Conservation (phyloP, 345 rosid genomes). For the Acer yangbiense region DNA sequence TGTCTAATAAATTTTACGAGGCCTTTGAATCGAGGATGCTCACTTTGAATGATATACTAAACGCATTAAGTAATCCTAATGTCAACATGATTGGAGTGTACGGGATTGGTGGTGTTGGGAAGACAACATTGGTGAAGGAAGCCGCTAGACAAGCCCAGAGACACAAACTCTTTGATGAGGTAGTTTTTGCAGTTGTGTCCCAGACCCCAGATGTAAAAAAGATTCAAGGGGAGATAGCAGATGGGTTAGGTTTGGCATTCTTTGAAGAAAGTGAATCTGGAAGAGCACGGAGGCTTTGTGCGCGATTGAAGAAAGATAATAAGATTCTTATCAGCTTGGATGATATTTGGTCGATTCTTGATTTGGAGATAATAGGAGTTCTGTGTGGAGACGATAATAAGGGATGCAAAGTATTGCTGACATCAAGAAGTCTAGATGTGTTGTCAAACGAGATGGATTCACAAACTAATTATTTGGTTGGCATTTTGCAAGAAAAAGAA, state of each 20-base stretch:
- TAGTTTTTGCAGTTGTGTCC: constrained; percentile 22
- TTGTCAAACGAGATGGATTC: constrained; percentile 16
- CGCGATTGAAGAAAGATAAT: constrained; percentile 12
- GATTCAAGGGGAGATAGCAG: constrained; percentile 27
- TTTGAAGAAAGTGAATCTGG: background rate
- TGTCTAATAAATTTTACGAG: no score
- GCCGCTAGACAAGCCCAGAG: background rate
- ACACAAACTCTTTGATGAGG: constrained; percentile 10
- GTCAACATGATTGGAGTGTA: background rate
- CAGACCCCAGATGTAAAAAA: constrained; percentile 6
- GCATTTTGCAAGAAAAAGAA: constrained; percentile 16
- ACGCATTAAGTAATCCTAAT: background rate
- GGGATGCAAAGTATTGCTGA: no score
- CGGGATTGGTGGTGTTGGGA: background rate
- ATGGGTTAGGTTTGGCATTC: constrained; percentile 10
- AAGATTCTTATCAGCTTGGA: constrained; percentile 34
- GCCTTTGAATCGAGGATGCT: background rate
- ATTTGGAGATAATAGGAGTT: constrained; percentile 34
- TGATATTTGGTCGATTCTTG: constrained; percentile 31
- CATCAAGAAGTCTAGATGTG: constrained; percentile 5
- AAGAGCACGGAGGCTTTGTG: constrained; percentile 1
- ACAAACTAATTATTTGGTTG: constrained; percentile 6
- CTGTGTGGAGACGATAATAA: constrained; percentile 17
- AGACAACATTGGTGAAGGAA: constrained; percentile 13
- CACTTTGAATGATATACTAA: background rate